Base-by-base conservation (phyloP, 73 alveolate species). In the Blepharisma japonicum region DNA sequence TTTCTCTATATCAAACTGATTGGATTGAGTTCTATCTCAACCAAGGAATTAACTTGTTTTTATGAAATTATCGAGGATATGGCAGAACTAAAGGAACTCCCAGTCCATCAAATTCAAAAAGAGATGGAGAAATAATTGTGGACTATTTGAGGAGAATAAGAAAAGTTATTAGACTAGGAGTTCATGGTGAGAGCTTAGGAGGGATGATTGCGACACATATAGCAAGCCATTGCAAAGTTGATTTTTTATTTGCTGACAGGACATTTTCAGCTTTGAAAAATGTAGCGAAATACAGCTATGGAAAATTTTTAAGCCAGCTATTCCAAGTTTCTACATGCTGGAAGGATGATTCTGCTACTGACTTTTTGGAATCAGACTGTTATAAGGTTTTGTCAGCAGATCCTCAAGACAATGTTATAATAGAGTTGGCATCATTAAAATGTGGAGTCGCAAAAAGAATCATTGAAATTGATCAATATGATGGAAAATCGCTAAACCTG, bases 241-340 rank as follows among this genome's bases (percentile, higher is more conserved):
- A 83, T 79, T 83, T 83, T 68, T 7, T 87, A 38, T 76, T 87
- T 71, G 90, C 86, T 25, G 87, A 87, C 83, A 48, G 94, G 68
- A 79, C 91, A 51, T 87, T 87, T 51, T 21, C 79, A 7, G 27
- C 80, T 11, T 50, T 87, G 53, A 76, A 53, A 6, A 55, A 39
- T 6, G 91, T 87, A 6, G 83, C 91, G 5, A 32, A 55, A 8
- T 68, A 71, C 55, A 27, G 79, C 39, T 83, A 78, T 72, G 91
- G 91, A 6, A 74, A 45, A 38, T 42, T 83, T 67, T 91, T 89
- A 2, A 45, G 56, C 32, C 45, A 71, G 81, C 39, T 71, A n/a
- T 83, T 49, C 70, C 39, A 68, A 54, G 48, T 82, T 9, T 42
- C 83, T 9, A 68, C 85, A 48, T 45, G 74, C 7, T 67, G 77